Conservation (phyloP, 2,329 filamentous ascomycete species). For the Xenoacremonium recifei region DNA sequence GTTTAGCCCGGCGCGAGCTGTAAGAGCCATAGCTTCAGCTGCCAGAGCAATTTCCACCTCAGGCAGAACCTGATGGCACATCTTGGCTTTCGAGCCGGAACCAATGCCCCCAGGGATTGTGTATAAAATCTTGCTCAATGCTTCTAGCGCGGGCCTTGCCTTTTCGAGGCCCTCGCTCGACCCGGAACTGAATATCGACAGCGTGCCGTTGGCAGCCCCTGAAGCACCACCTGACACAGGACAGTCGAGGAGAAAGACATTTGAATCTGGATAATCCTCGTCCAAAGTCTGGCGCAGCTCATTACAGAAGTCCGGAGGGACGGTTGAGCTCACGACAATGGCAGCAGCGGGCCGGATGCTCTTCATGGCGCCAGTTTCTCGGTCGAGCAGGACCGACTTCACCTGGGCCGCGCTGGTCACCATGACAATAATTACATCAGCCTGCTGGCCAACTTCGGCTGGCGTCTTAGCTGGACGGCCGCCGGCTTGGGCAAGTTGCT, state of each 20-base stretch:
- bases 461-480: neutral
- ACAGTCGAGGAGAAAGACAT: neutral
- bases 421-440: neutral
- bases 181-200: neutral
- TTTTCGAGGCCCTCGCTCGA: neutral
- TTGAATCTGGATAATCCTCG: neutral
- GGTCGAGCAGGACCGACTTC: neutral
- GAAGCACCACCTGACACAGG: neutral
- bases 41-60: constrained; percentile 1
- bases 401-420: neutral
- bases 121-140: neutral
- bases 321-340: neutral
- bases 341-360: neutral
- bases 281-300: neutral
- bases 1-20: neutral
- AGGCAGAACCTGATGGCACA: constrained; percentile 2
- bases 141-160: neutral
- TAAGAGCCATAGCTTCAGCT: constrained; percentile 2
- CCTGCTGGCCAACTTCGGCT: neutral
- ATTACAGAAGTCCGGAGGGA: neutral
- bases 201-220: neutral
- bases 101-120: neutral
- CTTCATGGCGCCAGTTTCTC: neutral
- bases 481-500: neutral
- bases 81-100: neutral